These are phyloP conservation scores for Toxoplasma gondii DNA, from an alignment of 169 alveolate genomes.

Conservation along the genomic window DNA sequence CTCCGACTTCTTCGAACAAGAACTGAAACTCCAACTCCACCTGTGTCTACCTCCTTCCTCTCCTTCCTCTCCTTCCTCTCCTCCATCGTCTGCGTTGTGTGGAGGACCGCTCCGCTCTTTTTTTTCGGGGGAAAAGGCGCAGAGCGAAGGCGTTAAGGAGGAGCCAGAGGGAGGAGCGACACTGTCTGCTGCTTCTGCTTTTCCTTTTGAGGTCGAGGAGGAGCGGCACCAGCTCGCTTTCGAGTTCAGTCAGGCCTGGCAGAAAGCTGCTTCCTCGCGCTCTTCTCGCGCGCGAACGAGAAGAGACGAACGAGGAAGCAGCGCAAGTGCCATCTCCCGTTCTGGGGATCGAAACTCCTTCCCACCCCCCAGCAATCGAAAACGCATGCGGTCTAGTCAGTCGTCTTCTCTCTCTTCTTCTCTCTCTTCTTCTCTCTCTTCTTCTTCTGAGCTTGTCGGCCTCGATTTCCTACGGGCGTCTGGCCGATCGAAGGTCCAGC, in stretches of 20 bases:
- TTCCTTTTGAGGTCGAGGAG: conserved; percentile 10
- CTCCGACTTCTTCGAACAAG: background rate
- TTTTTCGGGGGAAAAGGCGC: background rate
- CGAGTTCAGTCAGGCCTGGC: background rate
- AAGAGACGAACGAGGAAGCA: background rate
- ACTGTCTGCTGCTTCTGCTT: background rate
- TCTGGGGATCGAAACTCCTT: too few species aligned
- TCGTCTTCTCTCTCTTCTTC: background rate
- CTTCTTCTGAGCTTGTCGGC: background rate
- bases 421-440: background rate
- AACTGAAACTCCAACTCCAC: background rate
- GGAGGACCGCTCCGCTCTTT: too few species aligned
- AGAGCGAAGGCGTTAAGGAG: background rate
- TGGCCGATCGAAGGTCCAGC: background rate
- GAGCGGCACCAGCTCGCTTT: background rate
- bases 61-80: background rate
- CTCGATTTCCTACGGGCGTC: background rate
- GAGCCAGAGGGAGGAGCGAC: background rate
- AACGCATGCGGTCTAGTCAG: background rate
- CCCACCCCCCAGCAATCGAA: conserved; percentile 7
- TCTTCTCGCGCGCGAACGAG: conserved; percentile 29
- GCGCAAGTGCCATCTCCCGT: background rate
- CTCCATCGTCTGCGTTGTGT: too few species aligned
- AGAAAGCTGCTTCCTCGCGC: background rate
- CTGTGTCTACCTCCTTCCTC: too few species aligned